Evolutionary conservation across 2,329 filamentous ascomycete species (phyloP).

Genomic region (Exophiala alcalophila): DNA sequence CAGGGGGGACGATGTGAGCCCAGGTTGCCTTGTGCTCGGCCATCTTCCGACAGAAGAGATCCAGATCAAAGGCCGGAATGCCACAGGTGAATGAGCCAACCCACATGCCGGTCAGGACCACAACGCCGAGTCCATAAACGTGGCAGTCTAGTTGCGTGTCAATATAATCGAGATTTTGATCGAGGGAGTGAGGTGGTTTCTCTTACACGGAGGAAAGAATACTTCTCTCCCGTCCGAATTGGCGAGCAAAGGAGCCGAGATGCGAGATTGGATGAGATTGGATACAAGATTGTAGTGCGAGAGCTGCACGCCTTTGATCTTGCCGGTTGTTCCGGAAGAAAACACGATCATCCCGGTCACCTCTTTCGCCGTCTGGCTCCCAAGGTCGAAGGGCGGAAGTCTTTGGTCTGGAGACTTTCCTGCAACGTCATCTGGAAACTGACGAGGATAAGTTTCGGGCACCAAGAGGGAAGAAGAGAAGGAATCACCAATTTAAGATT

Average conservation of each 20-base stretch:
- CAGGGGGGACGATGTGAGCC: constrained; percentile 60
- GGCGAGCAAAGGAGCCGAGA: constrained; percentile 11
- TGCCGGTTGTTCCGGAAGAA: constrained; percentile 35
- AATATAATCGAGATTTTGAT: too few relatives aligned
- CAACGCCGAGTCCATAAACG: constrained; percentile 47
- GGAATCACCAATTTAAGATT: constrained; percentile 8
- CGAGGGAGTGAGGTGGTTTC: neutral
- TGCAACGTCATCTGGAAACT: constrained; percentile 14
- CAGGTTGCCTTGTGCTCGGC: constrained; percentile 50
- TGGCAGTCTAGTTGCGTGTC: constrained; percentile 34
- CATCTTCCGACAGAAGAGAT: constrained; percentile 54
- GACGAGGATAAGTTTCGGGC: neutral
- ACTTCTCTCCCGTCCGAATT: constrained; percentile 10
- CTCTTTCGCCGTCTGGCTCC: constrained; percentile 26
- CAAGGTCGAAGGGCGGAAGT: constrained; percentile 28
- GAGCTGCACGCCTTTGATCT: constrained; percentile 39
- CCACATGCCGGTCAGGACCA: constrained; percentile 47
- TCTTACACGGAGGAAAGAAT: constrained; percentile 23
- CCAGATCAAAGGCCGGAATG: constrained; percentile 59
- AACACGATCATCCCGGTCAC: constrained; percentile 30
- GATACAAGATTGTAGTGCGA: constrained; percentile 45
- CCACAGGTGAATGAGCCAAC: constrained; percentile 47
- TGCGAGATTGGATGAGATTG: constrained; percentile 28
- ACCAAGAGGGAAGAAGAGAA: neutral
- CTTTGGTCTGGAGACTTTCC: constrained; percentile 11